Percentiles rank a stretch among this genome's conserved stretches.
phyloP scores from a whole-genome alignment of 2,329 filamentous ascomycete genomes.

The Colletotrichum endophyticum region DNA sequence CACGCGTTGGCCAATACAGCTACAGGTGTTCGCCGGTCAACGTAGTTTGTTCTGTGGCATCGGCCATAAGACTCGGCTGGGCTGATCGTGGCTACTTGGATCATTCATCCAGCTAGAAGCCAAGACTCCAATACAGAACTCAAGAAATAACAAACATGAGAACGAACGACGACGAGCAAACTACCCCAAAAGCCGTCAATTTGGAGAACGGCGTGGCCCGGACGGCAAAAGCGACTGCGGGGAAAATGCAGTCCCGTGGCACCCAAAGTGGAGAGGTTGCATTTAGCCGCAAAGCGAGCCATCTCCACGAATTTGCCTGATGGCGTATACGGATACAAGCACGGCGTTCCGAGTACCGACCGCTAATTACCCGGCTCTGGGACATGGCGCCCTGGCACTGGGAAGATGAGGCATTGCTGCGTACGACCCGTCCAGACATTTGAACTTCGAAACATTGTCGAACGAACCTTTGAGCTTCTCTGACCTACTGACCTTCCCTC shows the following conservation, averaged over 20 bases:
- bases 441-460: neutral
- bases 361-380: neutral
- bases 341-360: neutral
- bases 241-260: neutral
- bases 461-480: neutral
- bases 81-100: neutral
- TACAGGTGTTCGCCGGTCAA: neutral
- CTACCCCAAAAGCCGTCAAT: constrained; percentile 3
- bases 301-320: constrained; percentile 10
- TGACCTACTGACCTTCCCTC: neutral
- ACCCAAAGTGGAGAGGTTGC: constrained; percentile 15
- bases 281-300: constrained; percentile 17
- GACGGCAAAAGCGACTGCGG: constrained; percentile 13
- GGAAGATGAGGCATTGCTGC: neutral
- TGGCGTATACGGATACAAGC: neutral
- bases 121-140: too few species aligned
- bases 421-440: neutral
- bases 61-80: neutral
- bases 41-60: neutral
- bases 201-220: neutral
- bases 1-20: neutral
- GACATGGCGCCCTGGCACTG: neutral
- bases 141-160: neutral
- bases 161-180: neutral
- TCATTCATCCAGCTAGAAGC: neutral